Percentiles rank a stretch among this genome's conserved stretches.
phyloP scores from a whole-genome alignment of 1,284 basidiomycete genomes.

The Termitomyces sp. region DNA sequence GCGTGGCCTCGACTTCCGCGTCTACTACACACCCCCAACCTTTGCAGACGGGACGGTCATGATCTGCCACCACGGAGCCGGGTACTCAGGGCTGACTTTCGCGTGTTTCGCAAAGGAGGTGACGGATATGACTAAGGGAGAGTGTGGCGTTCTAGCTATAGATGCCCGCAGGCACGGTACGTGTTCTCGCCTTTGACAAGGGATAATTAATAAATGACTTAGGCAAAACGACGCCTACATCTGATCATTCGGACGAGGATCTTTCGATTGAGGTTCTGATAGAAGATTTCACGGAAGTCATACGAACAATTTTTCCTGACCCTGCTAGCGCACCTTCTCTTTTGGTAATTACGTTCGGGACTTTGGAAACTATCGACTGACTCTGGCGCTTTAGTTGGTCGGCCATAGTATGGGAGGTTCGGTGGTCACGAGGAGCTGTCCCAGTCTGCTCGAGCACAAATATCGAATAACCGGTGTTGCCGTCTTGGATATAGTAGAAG shows the following conservation, averaged over 20 bases:
- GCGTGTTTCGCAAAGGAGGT: constrained; percentile 85
- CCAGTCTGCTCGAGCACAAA: constrained; percentile 58
- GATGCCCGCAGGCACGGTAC: constrained; percentile 90
- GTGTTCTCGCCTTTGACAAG: constrained; percentile 20
- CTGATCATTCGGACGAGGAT: constrained; percentile 51
- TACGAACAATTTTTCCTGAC: constrained; percentile 68
- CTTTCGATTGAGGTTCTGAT: constrained; percentile 70
- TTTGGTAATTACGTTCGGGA: constrained; percentile 46
- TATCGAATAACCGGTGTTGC: constrained; percentile 79
- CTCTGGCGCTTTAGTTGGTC: constrained; percentile 51
- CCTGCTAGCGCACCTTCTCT: constrained; percentile 60
- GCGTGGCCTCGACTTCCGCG: constrained; percentile 62
- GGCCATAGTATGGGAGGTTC: constrained; percentile 93
- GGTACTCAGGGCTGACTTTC: constrained; percentile 86
- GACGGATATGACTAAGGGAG: constrained; percentile 52
- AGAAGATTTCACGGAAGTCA: constrained; percentile 64
- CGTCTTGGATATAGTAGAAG: constrained; percentile 96
- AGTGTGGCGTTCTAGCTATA: constrained; percentile 79
- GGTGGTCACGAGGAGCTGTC: constrained; percentile 71
- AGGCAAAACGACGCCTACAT: constrained; percentile 57
- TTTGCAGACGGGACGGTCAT: constrained; percentile 59
- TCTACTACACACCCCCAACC: constrained; percentile 69
- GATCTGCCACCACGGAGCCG: constrained; percentile 93
- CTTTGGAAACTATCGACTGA: neutral
- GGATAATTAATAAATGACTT: constrained; percentile 1